phyloP scores from a whole-genome alignment of 2,329 filamentous ascomycete genomes.

The Epichloe hybrida region DNA sequence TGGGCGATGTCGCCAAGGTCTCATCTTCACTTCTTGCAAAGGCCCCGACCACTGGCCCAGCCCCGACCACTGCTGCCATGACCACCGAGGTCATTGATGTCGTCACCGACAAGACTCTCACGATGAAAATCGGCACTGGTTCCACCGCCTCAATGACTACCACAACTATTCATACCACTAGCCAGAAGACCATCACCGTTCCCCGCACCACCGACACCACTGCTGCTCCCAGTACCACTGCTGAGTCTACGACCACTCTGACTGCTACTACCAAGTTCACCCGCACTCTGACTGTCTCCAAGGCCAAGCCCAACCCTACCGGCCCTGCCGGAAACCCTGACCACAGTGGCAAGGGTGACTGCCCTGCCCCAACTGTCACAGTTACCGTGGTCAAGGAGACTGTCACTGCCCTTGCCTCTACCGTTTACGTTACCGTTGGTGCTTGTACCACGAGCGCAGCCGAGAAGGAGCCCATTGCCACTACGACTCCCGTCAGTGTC shows the following conservation, averaged over 20 bases:
- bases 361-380: conserved; percentile 13
- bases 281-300: conserved; percentile 19
- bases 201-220: conserved; percentile 10
- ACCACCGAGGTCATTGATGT: conserved; percentile 16
- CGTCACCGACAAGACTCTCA: conserved; percentile 20
- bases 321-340: conserved; percentile 10
- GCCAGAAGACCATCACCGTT: conserved; percentile 24
- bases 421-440: conserved; percentile 23
- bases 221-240: conserved; percentile 6
- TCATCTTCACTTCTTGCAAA: conserved; percentile 25
- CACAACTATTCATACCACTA: conserved; percentile 30
- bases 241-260: conserved; percentile 23
- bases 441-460: conserved; percentile 11
- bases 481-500: conserved; percentile 12
- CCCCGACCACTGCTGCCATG: conserved; percentile 6
- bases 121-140: conserved; percentile 21
- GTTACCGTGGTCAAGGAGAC: conserved; percentile 13
- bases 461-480: neutral
- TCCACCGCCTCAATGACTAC: conserved; percentile 21
- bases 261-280: conserved; percentile 24
- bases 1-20: conserved; percentile 26
- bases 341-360: conserved; percentile 6
- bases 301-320: conserved; percentile 10
- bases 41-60: conserved; percentile 14
- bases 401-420: conserved; percentile 19